Conservation (phyloP, 129 eudicot genomes). For the Gnaphalium uliginosum region DNA sequence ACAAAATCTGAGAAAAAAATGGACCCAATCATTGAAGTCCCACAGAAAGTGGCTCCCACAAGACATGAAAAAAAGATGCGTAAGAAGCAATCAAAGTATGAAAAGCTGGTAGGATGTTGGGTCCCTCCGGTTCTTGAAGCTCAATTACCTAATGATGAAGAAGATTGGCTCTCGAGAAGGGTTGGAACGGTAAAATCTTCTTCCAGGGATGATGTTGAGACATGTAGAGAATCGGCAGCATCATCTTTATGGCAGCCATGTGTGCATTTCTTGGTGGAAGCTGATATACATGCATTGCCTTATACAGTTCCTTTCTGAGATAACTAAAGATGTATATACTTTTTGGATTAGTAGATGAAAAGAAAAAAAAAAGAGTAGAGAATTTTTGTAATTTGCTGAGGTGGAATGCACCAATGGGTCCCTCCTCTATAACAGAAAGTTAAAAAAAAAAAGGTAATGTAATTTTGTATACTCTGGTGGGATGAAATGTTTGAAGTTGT, state of each 20-base stretch:
- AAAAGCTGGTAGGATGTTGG: slow-evolving; percentile 42
- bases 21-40: not conserved
- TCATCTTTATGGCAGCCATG: slow-evolving; percentile 39
- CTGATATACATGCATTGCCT: slow-evolving; percentile 65
- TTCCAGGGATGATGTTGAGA: slow-evolving; percentile 8
- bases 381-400: slow-evolving; percentile 27
- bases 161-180: slow-evolving; percentile 56
- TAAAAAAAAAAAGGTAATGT: not conserved
- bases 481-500: not conserved
- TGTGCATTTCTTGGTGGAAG: slow-evolving; percentile 53
- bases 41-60: slow-evolving; percentile 6
- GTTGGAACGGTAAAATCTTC: not conserved
- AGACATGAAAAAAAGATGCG: slow-evolving; percentile 33
- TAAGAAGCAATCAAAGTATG: slow-evolving; percentile 23
- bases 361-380: not conserved
- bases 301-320: slow-evolving; percentile 63
- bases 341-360: slow-evolving; percentile 13
- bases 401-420: slow-evolving; percentile 18
- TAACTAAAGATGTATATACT: slow-evolving; percentile 21
- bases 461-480: not conserved
- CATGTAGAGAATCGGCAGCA: slow-evolving; percentile 28
- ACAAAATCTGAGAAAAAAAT: not conserved
- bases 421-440: slow-evolving; percentile 5
- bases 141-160: slow-evolving; percentile 13
- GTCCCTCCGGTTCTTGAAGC: slow-evolving; percentile 30